Conservation (phyloP, 2,329 filamentous ascomycete genomes). For the Sporothrix globosa region DNA sequence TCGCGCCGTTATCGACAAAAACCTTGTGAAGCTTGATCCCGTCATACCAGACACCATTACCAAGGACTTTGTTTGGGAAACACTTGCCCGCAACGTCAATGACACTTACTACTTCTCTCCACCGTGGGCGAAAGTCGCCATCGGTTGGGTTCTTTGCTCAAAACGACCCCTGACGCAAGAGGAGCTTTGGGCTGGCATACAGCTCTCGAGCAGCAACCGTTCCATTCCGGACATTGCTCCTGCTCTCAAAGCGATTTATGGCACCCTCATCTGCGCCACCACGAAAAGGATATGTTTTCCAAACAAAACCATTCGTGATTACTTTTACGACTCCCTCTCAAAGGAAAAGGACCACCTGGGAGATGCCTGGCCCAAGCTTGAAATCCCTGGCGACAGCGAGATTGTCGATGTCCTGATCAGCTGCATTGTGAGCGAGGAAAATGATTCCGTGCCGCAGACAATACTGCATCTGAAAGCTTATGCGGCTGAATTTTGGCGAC, state of each 20-base stretch:
- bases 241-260: neutral
- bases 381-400: neutral
- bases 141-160: slow-evolving; percentile 10
- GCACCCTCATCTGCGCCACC: slow-evolving; percentile 3
- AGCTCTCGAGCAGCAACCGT: neutral
- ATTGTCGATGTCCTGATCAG: neutral
- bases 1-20: neutral
- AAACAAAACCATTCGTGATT: neutral
- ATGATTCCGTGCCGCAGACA: neutral
- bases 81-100: neutral
- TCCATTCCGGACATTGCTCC: neutral
- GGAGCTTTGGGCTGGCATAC: slow-evolving; percentile 3
- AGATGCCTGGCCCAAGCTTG: neutral
- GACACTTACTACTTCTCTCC: neutral
- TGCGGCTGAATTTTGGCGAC: neutral
- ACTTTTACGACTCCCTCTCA: neutral
- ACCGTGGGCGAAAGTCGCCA: neutral
- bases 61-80: neutral
- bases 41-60: neutral
- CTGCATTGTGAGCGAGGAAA: neutral
- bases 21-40: neutral
- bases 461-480: neutral
- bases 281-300: slow-evolving; percentile 16
- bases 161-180: neutral
- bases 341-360: neutral